phyloP scores from a whole-genome alignment of 2,329 filamentous ascomycete genomes.

The Incumbomyces delicatus region DNA sequence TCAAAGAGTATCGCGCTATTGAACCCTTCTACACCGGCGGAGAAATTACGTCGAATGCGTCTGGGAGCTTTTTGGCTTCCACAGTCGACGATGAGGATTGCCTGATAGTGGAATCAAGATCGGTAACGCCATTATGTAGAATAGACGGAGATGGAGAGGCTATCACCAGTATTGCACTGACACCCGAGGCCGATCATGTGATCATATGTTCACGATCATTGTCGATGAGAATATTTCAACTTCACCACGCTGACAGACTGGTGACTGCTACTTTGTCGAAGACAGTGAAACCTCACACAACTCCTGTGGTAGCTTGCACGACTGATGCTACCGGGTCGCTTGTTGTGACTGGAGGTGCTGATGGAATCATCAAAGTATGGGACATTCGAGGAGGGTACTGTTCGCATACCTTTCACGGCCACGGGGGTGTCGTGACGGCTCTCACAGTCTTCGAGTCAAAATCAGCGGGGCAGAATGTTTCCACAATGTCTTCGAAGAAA shows the following conservation, averaged over 20 bases:
- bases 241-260: constrained; percentile 49
- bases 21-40: constrained; percentile 93
- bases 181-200: constrained; percentile 77
- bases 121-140: constrained; percentile 68
- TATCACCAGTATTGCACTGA: constrained; percentile 50
- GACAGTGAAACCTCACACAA: constrained; percentile 79
- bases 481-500: constrained; percentile 15
- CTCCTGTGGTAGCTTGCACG: constrained; percentile 77
- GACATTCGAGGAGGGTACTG: constrained; percentile 78
- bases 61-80: constrained; percentile 73
- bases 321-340: constrained; percentile 82
- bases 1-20: constrained; percentile 71
- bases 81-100: constrained; percentile 79
- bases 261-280: constrained; percentile 61
- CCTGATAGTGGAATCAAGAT: constrained; percentile 73
- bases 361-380: constrained; percentile 94
- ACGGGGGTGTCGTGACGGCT: constrained; percentile 82
- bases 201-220: constrained; percentile 90
- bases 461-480: constrained; percentile 1
- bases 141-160: constrained; percentile 72
- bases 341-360: constrained; percentile 83
- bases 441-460: constrained; percentile 73
- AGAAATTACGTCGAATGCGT: constrained; percentile 69
- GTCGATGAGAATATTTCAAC: constrained; percentile 81
- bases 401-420: constrained; percentile 90